Evolutionary conservation across 495 filamentous ascomycete species (phyloP), one percentile per base, ranked within the genome.

Genomic region (Cercophora samala): DNA sequence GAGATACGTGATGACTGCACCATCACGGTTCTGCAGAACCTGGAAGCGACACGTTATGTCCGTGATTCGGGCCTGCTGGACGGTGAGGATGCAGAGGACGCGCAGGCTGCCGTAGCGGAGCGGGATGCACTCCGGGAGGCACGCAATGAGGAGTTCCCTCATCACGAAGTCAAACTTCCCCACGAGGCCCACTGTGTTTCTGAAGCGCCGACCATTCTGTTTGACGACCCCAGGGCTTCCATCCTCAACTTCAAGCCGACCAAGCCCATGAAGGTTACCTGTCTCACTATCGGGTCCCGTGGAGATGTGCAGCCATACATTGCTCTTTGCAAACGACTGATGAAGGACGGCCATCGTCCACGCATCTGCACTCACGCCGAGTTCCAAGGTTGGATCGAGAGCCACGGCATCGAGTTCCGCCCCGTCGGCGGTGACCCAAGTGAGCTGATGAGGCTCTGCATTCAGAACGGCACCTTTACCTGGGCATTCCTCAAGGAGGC

Each of bases 241-340:
- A 93, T 98, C 66, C 83, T 99, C 69, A 93, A 97, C 67, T 99
- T 98, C 80, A 97, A 96, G 75, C 95, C 95, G 0, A 79, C 85
- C 5, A 86, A 94, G 70, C 84, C 93, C 9, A 78, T 99, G 73
- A 85, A 83, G n/a, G 89, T 99, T 61, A 97, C 93, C 0, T 99
- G 95, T 74, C 79, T 99, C 32, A 99, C 95, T 0, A 99, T 99
- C 66, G 95, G 95, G 24, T 97, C 94, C 2, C 86, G 95, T 29
- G 95, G 95, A 24, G 95, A 99, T 76, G 95, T 99, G 8, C 95
- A 99, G 70, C 95, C 95, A 0, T 99, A 97, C 74, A 98, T 99
- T 75, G 93, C 96, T 5, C 81, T 99, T 18, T 98, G 95, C 80
- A 97, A 97, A 75, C 91, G 91, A 3, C 80, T 99, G 11, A 79